These are phyloP conservation scores for Termitomyces sp. DNA, from an alignment of 768 basidiomycete species.

Conservation along the genomic window DNA sequence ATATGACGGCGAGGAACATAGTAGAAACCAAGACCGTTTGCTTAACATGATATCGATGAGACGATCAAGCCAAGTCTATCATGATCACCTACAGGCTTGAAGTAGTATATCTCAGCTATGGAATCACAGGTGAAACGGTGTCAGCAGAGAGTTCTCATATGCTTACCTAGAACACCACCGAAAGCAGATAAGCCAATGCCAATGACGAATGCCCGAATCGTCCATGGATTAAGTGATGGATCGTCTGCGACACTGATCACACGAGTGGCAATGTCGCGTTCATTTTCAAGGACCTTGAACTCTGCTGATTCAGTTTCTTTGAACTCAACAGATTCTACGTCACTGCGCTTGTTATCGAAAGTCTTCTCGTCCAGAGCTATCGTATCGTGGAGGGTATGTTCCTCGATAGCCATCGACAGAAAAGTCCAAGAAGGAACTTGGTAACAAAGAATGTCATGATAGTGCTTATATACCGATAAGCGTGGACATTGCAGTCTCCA, in stretches of 20 bases:
- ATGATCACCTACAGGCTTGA: conserved; percentile 39
- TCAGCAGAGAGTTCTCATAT: neutral
- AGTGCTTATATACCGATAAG: neutral
- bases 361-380: conserved; percentile 18
- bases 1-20: conserved; percentile 49
- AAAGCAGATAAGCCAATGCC: conserved; percentile 43
- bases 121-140: conserved; percentile 5
- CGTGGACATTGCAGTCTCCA: neutral
- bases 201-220: conserved; percentile 39
- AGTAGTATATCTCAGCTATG: conserved; percentile 55
- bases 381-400: conserved; percentile 1
- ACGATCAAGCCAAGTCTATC: neutral
- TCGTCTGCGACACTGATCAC: conserved; percentile 43
- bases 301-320: conserved; percentile 18
- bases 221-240: conserved; percentile 39
- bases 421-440: neutral
- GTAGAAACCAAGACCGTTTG: conserved; percentile 47
- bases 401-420: conserved; percentile 3
- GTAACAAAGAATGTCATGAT: neutral
- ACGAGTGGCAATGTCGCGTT: conserved; percentile 42
- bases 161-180: conserved; percentile 43
- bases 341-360: conserved; percentile 22
- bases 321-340: conserved; percentile 25
- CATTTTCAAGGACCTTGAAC: conserved; percentile 31
- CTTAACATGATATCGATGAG: conserved; percentile 19